These are phyloP conservation scores for Saccharomyces jurei DNA, from an alignment of 805 yeast genomes.

Conservation along the genomic window DNA sequence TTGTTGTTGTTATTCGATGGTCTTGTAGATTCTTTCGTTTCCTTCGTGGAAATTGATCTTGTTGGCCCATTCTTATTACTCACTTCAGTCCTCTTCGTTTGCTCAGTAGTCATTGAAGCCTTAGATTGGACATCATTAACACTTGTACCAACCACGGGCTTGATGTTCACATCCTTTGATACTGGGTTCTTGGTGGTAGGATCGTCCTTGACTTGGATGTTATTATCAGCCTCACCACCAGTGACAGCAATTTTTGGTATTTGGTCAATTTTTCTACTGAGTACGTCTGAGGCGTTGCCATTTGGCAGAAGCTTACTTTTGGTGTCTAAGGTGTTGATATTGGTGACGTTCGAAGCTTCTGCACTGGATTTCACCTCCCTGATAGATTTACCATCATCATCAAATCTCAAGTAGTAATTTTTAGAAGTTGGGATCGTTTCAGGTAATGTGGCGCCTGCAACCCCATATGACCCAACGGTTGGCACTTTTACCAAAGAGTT, in stretches of 20 bases:
- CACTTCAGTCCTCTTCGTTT: not conserved
- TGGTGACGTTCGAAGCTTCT: conserved; percentile 2
- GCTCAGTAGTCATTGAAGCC: not conserved
- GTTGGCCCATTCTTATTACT: not conserved
- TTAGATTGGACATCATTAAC: not conserved
- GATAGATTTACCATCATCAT: conserved; percentile 7
- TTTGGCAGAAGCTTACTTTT: not conserved
- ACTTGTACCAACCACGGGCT: not conserved
- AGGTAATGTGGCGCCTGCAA: conserved; percentile 31
- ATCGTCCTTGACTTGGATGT: not conserved
- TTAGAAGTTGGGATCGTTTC: conserved; percentile 28
- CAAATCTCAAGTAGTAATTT: conserved; percentile 18
- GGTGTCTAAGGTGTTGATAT: not conserved
- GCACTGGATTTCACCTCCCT: conserved; percentile 2
- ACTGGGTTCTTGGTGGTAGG: not conserved
- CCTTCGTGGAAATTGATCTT: not conserved
- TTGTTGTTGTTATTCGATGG: not conserved
- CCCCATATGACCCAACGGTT: conserved; percentile 6
- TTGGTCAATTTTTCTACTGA: not conserved
- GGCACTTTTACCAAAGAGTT: not conserved
- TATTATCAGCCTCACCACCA: not conserved
- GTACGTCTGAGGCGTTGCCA: not conserved
- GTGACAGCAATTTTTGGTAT: not conserved
- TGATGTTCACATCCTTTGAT: not conserved
- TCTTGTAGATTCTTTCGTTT: not conserved